phyloP scores from a whole-genome alignment of 1,139 yeast genomes.

The Candida freyschussii region DNA sequence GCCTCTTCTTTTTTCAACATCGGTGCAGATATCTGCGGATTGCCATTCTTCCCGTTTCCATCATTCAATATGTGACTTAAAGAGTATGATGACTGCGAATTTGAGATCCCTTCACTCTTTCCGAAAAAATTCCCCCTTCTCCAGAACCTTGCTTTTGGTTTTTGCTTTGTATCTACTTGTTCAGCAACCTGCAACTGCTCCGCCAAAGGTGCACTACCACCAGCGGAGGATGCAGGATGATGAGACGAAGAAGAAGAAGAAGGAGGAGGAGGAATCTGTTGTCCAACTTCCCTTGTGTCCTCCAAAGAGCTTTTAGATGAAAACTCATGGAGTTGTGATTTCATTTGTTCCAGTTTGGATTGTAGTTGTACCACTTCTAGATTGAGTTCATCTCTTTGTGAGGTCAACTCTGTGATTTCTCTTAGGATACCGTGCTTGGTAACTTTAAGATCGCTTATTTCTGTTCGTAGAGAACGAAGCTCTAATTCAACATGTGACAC shows the following conservation, averaged over 20 bases:
- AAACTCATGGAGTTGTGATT: slow-evolving; percentile 10
- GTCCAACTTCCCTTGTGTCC: slow-evolving; percentile 7
- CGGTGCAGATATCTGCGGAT: slow-evolving; percentile 32
- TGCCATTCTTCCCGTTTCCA: slow-evolving; percentile 16
- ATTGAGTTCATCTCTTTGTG: slow-evolving; percentile 18
- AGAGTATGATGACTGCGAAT: slow-evolving; percentile 21
- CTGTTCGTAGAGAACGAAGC: slow-evolving; percentile 30
- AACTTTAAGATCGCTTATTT: slow-evolving; percentile 30
- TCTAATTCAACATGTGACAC: slow-evolving; percentile 26
- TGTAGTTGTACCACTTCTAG: slow-evolving; percentile 15
- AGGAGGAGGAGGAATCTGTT: too few relatives aligned
- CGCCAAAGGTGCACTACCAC: slow-evolving; percentile 2
- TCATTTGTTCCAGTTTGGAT: slow-evolving; percentile 13
- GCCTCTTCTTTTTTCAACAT: slow-evolving; percentile 30
- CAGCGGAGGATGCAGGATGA: slow-evolving; percentile 1
- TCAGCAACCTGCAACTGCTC: slow-evolving; percentile 5
- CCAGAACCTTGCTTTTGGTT: slow-evolving; percentile 45
- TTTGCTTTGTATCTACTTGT: slow-evolving; percentile 17
- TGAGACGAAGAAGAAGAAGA: slow-evolving; percentile 1
- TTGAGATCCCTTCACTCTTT: slow-evolving; percentile 12
- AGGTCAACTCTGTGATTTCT: slow-evolving; percentile 41
- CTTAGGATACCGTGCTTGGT: slow-evolving; percentile 36
- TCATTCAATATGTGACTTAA: slow-evolving; percentile 26
- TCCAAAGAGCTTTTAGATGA: slow-evolving; percentile 11
- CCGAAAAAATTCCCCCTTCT: slow-evolving; percentile 33